These are phyloP conservation scores for Cryphonectria carpinicola DNA, from an alignment of 2,329 filamentous ascomycete genomes.

Conservation along the genomic window DNA sequence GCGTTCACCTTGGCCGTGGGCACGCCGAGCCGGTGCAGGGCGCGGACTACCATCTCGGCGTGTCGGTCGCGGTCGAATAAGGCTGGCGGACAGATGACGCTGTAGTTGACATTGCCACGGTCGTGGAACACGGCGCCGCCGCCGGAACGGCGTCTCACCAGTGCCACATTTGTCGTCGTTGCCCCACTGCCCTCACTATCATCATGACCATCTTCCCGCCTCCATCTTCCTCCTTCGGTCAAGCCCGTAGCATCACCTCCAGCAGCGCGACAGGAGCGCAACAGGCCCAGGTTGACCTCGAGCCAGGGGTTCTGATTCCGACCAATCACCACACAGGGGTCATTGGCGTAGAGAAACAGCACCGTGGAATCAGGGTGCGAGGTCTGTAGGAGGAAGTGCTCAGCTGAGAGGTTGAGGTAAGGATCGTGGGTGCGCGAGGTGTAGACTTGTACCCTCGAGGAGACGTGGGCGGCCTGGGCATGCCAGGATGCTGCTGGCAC, in stretches of 20 bases:
- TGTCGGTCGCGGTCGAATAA: conserved; percentile 84
- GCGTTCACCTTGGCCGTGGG: conserved; percentile 75
- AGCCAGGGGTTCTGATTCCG: conserved; percentile 98
- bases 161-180: conserved; percentile 43
- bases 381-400: conserved; percentile 83
- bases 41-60: conserved; percentile 91
- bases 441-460: conserved; percentile 67
- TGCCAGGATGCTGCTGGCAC: conserved; percentile 18
- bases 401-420: conserved; percentile 89
- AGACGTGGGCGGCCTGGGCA: conserved; percentile 41
- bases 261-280: conserved; percentile 45
- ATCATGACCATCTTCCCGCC: neutral
- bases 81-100: conserved; percentile 79
- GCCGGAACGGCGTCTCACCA: conserved; percentile 84
- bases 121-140: conserved; percentile 97
- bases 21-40: conserved; percentile 64
- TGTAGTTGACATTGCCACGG: conserved; percentile 90
- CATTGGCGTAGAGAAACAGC: conserved; percentile 86
- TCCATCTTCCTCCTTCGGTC: neutral
- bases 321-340: conserved; percentile 86
- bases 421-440: conserved; percentile 72
- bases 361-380: conserved; percentile 73
- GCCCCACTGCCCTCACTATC: neutral
- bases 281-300: conserved; percentile 75
- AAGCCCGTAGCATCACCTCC: neutral